Evolutionary conservation across 305 asterid genomes (phyloP).

Genomic region (Solanum hybrid): DNA sequence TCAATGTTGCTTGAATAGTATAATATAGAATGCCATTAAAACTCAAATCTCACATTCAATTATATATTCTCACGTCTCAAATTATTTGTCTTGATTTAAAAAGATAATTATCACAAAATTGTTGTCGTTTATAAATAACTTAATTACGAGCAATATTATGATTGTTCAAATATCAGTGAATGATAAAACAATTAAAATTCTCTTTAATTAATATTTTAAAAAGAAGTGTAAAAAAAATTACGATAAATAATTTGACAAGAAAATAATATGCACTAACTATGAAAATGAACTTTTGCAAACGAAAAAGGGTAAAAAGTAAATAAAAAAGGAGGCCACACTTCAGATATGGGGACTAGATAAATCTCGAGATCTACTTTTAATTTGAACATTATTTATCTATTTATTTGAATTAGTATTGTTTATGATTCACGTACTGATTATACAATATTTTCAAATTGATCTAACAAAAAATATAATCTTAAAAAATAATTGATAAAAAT

Average conservation of each 20-base stretch:
- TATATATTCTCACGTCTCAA: not conserved
- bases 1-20: not conserved
- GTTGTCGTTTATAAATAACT: not conserved
- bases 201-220: not conserved
- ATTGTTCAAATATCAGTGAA: not conserved
- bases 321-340: not conserved
- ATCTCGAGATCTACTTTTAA: constrained; percentile 2
- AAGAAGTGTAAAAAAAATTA: not conserved
- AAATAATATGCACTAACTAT: not conserved
- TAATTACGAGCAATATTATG: not conserved
- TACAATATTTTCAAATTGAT: not conserved
- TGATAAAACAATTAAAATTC: not conserved
- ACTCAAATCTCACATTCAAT: not conserved
- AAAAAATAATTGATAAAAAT: too few species aligned
- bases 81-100: not conserved
- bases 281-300: not conserved
- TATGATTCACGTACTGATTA: not conserved
- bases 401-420: not conserved
- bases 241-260: not conserved
- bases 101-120: not conserved
- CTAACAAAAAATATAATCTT: not conserved
- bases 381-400: not conserved
- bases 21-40: not conserved
- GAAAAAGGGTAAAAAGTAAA: not conserved
- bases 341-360: not conserved